A percentile compares a stretch with the other conserved stretches of the same genome.
These are phyloP conservation scores for Ajuga chamaepitys DNA, from an alignment of 257 asterid genomes.

Conservation along the genomic window DNA sequence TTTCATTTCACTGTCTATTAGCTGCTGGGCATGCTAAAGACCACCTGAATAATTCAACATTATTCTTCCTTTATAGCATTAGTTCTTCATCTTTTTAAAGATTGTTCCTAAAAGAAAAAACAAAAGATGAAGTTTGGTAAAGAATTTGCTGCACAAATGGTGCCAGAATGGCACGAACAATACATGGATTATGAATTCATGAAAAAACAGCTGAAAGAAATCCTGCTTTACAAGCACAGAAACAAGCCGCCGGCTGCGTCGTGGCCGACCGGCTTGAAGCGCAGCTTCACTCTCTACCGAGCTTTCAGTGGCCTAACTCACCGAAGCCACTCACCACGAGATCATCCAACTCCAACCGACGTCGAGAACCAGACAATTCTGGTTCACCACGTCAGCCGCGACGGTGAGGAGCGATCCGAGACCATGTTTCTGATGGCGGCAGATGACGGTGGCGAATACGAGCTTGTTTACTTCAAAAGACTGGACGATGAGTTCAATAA, in stretches of 20 bases:
- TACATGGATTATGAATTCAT: conserved; percentile 33
- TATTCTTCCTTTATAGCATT: no score
- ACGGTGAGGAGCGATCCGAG: conserved; percentile 20
- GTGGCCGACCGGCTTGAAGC: background rate
- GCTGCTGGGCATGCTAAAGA: no score
- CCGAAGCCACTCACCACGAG: background rate
- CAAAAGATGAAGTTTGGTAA: conserved; percentile 39
- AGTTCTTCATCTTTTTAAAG: no score
- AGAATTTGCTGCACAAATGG: conserved; percentile 38
- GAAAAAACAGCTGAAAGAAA: conserved; percentile 26
- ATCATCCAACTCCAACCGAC: conserved; percentile 2
- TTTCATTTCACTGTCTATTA: no score
- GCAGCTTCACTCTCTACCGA: conserved; percentile 25
- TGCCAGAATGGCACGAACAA: conserved; percentile 51
- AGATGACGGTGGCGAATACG: conserved; percentile 32
- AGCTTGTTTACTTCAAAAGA: conserved; percentile 26
- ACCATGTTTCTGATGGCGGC: conserved; percentile 32
- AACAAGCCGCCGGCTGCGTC: conserved; percentile 8
- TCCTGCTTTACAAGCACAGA: conserved; percentile 20
- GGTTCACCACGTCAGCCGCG: conserved; percentile 17
- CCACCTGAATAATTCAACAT: no score
- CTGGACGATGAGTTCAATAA: conserved; percentile 44
- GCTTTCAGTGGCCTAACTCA: conserved; percentile 44
- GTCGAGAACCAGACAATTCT: conserved; percentile 21
- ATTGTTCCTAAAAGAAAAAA: background rate